A percentile compares a stretch with the other conserved stretches of the same genome.
Conservation (phyloP, 371 early-diverging fungal genomes). For the Mucor mucedo region DNA sequence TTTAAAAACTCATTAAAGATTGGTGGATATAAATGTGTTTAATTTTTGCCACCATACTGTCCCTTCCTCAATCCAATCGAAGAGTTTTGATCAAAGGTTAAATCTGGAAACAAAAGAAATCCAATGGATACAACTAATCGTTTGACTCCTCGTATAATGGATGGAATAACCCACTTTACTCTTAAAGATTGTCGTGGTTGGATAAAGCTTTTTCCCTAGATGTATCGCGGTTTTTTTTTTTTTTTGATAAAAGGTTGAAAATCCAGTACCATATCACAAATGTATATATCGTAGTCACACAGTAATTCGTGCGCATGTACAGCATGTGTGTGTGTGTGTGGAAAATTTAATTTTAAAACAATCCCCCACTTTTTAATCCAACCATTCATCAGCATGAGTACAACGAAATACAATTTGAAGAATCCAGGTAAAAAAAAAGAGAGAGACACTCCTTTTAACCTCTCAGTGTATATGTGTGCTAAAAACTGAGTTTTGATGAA, state of each 20-base stretch:
- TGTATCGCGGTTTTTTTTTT: neutral
- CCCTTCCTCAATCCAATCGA: slow-evolving; percentile 23
- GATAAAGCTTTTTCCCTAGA: neutral
- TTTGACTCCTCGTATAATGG: slow-evolving; percentile 1
- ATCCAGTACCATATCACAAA: neutral
- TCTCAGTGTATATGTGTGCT: too few species aligned
- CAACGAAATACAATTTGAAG: slow-evolving; percentile 16
- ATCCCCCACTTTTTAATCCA: neutral
- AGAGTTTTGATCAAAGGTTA: slow-evolving; percentile 20
- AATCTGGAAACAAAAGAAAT: neutral
- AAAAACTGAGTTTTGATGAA: too few species aligned
- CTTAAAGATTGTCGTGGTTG: neutral
- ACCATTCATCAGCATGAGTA: neutral
- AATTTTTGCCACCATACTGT: slow-evolving; percentile 17
- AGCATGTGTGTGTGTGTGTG: too few species aligned
- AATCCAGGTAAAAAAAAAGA: slow-evolving; percentile 22
- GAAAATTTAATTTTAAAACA: neutral
- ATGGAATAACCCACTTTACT: neutral
- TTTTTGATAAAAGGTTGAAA: neutral
- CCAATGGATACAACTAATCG: neutral
- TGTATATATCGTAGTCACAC: neutral
- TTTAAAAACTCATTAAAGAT: slow-evolving; percentile 3
- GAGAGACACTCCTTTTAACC: neutral
- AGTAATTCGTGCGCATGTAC: too few species aligned
- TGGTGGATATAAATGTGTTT: slow-evolving; percentile 11